Conservation (phyloP, 345 rosid genomes). For the Cardamine resedifolia region DNA sequence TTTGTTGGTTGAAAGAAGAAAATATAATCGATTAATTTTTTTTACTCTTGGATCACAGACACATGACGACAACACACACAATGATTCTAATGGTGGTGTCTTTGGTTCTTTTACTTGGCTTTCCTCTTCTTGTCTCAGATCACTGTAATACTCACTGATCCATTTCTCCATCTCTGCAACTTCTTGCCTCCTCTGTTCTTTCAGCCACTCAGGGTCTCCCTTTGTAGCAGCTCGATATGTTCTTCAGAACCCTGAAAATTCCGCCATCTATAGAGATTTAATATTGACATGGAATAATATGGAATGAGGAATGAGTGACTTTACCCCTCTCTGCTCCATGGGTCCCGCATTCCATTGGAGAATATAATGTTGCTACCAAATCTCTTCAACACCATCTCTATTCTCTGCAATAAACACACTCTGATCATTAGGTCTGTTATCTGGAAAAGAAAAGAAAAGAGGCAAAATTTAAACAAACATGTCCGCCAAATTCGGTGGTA, state of each 20-base stretch:
- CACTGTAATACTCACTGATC: conserved; percentile 49
- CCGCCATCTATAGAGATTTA: too few relatives aligned
- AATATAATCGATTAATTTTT: background rate
- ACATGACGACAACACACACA: background rate
- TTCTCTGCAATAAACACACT: conserved; percentile 37
- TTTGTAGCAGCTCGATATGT: conserved; percentile 48
- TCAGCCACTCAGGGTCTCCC: conserved; percentile 60
- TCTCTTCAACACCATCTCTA: conserved; percentile 48
- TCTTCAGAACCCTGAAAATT: conserved; percentile 52
- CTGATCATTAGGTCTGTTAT: conserved; percentile 2
- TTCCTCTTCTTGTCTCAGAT: conserved; percentile 34
- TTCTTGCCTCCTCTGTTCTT: conserved; percentile 53
- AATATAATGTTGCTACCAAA: conserved; percentile 60
- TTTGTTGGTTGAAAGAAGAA: background rate
- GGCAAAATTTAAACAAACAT: conserved; percentile 1
- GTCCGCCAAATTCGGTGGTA: conserved; percentile 63
- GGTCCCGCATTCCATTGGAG: conserved; percentile 68
- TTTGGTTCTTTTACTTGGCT: background rate
- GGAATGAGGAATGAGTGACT: background rate
- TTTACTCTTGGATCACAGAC: background rate
- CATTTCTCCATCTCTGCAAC: conserved; percentile 50
- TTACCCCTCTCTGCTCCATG: conserved; percentile 71
- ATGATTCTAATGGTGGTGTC: background rate
- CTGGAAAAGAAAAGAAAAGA: background rate
- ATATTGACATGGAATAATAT: background rate